These are phyloP conservation scores for Aeschynomene evenia DNA, from an alignment of 306 rosid species.

Conservation along the genomic window DNA sequence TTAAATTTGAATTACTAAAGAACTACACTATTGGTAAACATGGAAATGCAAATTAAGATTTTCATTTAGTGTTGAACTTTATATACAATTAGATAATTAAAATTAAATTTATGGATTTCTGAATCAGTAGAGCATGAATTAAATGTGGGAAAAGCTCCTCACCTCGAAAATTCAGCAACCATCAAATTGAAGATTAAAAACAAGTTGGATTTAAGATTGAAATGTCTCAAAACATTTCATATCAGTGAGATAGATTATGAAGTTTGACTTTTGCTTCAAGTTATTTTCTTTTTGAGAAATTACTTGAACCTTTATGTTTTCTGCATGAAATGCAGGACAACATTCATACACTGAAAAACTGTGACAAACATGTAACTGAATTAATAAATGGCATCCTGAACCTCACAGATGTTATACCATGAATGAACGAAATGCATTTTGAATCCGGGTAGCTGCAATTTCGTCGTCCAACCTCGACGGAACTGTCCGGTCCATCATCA, in stretches of 20 bases:
- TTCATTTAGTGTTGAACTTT: neutral
- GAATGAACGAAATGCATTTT: slow-evolving; percentile 67
- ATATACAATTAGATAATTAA: neutral
- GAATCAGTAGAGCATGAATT: neutral
- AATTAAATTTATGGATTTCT: neutral
- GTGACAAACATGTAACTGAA: neutral
- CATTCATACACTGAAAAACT: neutral
- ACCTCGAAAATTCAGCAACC: neutral
- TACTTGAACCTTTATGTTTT: neutral
- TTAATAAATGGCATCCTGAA: neutral
- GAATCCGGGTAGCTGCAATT: slow-evolving; percentile 67
- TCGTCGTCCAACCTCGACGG: slow-evolving; percentile 44
- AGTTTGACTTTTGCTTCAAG: neutral
- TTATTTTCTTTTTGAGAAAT: neutral
- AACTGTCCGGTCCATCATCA: slow-evolving; percentile 24
- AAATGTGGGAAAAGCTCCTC: neutral
- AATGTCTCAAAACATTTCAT: neutral
- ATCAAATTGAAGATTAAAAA: neutral
- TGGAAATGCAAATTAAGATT: neutral
- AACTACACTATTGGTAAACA: neutral
- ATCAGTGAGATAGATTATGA: neutral
- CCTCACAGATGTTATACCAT: slow-evolving; percentile 37
- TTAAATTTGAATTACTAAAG: neutral
- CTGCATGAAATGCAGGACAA: neutral
- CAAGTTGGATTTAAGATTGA: neutral